Percentiles rank a stretch among this genome's conserved stretches.
Evolutionary conservation across 164 flowering plant genomes (phyloP).

Genomic region (Amborella trichopoda): DNA sequence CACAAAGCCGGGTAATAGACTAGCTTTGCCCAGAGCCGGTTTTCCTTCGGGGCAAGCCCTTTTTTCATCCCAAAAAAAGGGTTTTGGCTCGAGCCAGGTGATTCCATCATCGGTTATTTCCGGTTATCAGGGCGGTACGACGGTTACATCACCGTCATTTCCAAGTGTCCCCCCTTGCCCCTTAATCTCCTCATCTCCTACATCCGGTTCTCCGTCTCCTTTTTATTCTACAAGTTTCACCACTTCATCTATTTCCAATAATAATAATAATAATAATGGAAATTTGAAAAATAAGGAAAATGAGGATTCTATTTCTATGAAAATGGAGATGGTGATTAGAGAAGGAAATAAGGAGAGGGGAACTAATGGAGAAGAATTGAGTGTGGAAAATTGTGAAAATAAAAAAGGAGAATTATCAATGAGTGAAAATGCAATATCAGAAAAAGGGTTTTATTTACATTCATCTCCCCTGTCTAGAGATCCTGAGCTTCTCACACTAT

Average conservation of each 20-base stretch:
- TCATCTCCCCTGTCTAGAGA: constrained; percentile 47
- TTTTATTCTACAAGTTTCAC: constrained; percentile 21
- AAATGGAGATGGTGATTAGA: too few relatives aligned
- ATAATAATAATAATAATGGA: constrained; percentile 6
- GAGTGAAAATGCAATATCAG: constrained; percentile 54
- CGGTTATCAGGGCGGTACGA: too few relatives aligned
- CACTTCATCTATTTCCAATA: constrained; percentile 25
- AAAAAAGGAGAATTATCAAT: too few relatives aligned
- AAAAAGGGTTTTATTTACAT: constrained; percentile 55
- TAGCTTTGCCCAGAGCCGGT: not conserved
- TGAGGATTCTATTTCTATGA: too few relatives aligned
- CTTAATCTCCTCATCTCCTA: constrained; percentile 15
- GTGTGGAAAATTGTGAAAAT: too few relatives aligned
- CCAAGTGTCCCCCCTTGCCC: constrained; percentile 17
- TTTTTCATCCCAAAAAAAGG: too few relatives aligned
- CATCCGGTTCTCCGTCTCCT: too few relatives aligned
- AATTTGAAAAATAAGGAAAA: constrained; percentile 29
- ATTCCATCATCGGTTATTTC: too few relatives aligned
- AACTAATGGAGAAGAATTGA: too few relatives aligned
- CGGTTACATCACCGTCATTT: not conserved
- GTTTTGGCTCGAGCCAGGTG: too few relatives aligned
- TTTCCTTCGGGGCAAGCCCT: constrained; percentile 1
- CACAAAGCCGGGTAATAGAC: too few relatives aligned
- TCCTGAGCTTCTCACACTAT: constrained; percentile 48
- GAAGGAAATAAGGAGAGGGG: too few relatives aligned